A percentile compares a stretch with the other conserved stretches of the same genome.
phyloP scores from a whole-genome alignment of 805 yeast genomes.

The Candida easanensis region DNA sequence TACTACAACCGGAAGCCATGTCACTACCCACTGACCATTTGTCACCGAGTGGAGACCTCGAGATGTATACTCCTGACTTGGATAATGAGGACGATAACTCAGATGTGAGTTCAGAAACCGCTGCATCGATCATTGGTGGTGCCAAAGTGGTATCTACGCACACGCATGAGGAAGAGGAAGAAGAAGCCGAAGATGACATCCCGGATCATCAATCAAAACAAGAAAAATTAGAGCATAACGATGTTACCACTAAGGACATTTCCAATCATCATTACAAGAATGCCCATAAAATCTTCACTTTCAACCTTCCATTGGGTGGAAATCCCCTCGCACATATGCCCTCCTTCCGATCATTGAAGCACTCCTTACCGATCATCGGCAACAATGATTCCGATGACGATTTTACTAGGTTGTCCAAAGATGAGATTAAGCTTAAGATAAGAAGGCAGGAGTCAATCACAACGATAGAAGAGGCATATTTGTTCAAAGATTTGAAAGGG shows the following conservation, averaged over 20 bases:
- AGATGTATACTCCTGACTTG: constrained; percentile 2
- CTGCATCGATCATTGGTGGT: constrained; percentile 3
- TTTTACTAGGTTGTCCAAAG: constrained; percentile 11
- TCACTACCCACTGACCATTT: not conserved
- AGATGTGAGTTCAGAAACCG: constrained; percentile 5
- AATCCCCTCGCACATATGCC: constrained; percentile 26
- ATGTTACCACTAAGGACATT: constrained; percentile 17
- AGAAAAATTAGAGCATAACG: constrained; percentile 10
- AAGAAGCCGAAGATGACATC: not conserved
- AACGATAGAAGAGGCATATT: constrained; percentile 60
- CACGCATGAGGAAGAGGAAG: not conserved
- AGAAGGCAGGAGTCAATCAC: constrained; percentile 55
- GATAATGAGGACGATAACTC: constrained; percentile 5
- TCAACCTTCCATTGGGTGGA: constrained; percentile 38
- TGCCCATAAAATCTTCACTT: constrained; percentile 34
- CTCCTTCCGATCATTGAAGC: constrained; percentile 18
- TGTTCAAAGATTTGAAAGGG: constrained; percentile 50
- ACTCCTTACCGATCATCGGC: constrained; percentile 22
- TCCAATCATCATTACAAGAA: constrained; percentile 19
- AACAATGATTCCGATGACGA: constrained; percentile 14
- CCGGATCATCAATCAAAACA: constrained; percentile 1
- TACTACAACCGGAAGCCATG: not conserved
- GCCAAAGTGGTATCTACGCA: not conserved
- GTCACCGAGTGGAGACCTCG: not conserved
- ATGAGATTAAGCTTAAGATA: constrained; percentile 31